Evolutionary conservation across 768 basidiomycete species (phyloP).

Genomic region (Rhizopogon vinicolor): DNA sequence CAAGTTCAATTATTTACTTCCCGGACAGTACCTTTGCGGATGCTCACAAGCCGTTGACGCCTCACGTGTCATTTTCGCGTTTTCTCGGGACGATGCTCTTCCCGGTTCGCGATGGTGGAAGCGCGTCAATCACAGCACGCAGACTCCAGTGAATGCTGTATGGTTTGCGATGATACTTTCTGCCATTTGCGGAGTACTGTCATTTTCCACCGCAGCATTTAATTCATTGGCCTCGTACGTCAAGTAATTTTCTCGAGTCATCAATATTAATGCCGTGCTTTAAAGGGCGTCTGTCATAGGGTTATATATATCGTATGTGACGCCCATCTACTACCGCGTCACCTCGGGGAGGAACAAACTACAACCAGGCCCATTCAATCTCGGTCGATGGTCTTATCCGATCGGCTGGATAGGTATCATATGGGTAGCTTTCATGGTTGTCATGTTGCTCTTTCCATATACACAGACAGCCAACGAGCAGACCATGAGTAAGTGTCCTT

Average conservation of each 20-base stretch:
- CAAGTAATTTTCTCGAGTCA: background rate
- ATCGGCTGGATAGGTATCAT: slow-evolving; percentile 25
- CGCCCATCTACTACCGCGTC: slow-evolving; percentile 32
- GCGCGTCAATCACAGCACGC: slow-evolving; percentile 25
- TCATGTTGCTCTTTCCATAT: slow-evolving; percentile 30
- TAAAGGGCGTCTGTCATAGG: slow-evolving; percentile 28
- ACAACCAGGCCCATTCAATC: slow-evolving; percentile 30
- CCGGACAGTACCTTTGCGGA: slow-evolving; percentile 33
- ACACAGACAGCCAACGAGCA: slow-evolving; percentile 13
- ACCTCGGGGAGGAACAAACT: slow-evolving; percentile 29
- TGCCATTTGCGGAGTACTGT: slow-evolving; percentile 26
- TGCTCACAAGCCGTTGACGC: slow-evolving; percentile 44
- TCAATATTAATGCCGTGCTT: background rate
- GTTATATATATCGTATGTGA: slow-evolving; percentile 33
- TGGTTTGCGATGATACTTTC: slow-evolving; percentile 33
- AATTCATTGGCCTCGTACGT: slow-evolving; percentile 31
- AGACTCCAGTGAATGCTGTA: slow-evolving; percentile 36
- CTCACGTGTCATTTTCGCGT: slow-evolving; percentile 43
- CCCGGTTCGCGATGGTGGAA: slow-evolving; percentile 35
- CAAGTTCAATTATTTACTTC: background rate
- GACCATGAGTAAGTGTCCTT: slow-evolving; percentile 29
- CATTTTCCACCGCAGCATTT: slow-evolving; percentile 29
- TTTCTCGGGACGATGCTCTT: slow-evolving; percentile 33
- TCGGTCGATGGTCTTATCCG: slow-evolving; percentile 24
- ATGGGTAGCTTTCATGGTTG: slow-evolving; percentile 30